These are phyloP conservation scores for Macaranga tanarius DNA, from an alignment of 441 rosid genomes.

Conservation along the genomic window DNA sequence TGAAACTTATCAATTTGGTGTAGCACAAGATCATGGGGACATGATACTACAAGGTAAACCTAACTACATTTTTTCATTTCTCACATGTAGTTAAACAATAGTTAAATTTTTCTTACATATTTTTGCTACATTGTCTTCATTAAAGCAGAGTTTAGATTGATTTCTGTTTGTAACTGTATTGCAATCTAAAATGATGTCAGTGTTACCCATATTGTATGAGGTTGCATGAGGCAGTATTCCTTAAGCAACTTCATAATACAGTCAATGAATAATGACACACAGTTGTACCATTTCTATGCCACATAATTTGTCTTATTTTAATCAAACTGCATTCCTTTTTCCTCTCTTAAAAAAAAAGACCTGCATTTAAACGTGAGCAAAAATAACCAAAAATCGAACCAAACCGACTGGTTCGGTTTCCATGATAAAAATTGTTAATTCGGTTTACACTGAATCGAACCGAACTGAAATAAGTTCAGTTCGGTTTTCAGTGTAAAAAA, in stretches of 20 bases:
- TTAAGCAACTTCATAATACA: slow-evolving; percentile 3
- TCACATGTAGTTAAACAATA: neutral
- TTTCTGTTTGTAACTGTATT: slow-evolving; percentile 17
- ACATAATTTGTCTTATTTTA: neutral
- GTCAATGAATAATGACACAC: neutral
- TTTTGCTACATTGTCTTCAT: slow-evolving; percentile 1
- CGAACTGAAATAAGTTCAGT: too few species aligned
- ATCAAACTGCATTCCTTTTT: neutral
- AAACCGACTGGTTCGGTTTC: too few species aligned
- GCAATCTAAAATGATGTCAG: slow-evolving; percentile 4
- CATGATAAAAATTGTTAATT: too few species aligned
- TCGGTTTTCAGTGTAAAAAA: too few species aligned
- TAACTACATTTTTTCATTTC: slow-evolving; percentile 17
- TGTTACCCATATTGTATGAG: neutral
- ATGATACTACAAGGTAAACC: slow-evolving; percentile 37
- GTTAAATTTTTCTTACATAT: neutral
- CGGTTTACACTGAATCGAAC: too few species aligned
- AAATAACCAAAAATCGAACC: too few species aligned
- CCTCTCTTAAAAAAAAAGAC: too few species aligned
- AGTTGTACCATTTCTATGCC: neutral
- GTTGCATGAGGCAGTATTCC: neutral
- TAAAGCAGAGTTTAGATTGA: neutral
- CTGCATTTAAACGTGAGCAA: too few species aligned
- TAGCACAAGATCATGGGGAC: slow-evolving; percentile 21
- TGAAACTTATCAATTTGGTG: slow-evolving; percentile 26